Evolutionary conservation across 192 early-diverging fungal genomes (phyloP), one percentile per base, ranked within the genome.

Genomic region (Rhizoclosmatium sp.): DNA sequence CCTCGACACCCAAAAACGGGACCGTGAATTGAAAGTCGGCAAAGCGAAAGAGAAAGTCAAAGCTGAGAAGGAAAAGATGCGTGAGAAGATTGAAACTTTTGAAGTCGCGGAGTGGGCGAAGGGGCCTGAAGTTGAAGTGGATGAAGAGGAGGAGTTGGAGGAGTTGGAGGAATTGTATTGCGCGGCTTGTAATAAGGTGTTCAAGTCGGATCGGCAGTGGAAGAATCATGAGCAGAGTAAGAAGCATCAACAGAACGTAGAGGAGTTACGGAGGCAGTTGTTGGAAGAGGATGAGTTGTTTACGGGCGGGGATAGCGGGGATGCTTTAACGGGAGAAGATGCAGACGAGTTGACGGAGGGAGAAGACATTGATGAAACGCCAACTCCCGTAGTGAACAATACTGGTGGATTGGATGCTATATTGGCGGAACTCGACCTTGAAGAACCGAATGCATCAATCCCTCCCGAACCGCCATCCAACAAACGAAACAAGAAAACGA

Each of bases 171-270:
- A 94, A 69, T 92, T 92, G 48, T 90, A 90, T 54, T 99, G 98
- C 78, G 89, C 92, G 12, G 92, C 92, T 2, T 99, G 98, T 83
- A 89, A 95, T 75, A 98, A 96, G 80, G 82, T 72, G 44, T 99
- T 98, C 84, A 94, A 94, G 72, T 91, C 90, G 39, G 89, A 92
- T 45, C 83, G 90, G 12, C 91, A 97, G 86, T 92, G 88, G 86
- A 85, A 84, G 45, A 97, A 93, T 76, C 98, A 99, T 78, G 93
- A 95, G 71, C 77, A 89, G 76, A 95, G 94, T 58, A 95, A 94
- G 80, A 94, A 94, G 74, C 98, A 99, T 80, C 78, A 91, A 9
- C 91, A 94, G 80, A 92, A 89, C 44, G 94, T 94, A 3, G 89
- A 93, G 64, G 82, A 87, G n/a, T 84, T 98, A 16, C 84, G 91